phyloP scores from a whole-genome alignment of 1,284 basidiomycete genomes.

The Xanthoconium separans region DNA sequence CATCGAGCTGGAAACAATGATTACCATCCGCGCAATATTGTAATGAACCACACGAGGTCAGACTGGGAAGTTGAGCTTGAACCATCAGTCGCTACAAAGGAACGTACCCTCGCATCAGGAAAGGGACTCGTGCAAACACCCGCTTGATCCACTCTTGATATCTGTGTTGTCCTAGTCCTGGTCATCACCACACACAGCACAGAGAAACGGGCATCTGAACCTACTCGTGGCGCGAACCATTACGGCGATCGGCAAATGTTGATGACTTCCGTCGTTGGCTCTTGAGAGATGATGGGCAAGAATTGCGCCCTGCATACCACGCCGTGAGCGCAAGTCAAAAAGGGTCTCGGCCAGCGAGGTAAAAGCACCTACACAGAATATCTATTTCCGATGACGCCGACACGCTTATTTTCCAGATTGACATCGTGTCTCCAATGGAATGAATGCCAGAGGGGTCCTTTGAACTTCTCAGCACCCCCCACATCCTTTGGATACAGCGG shows the following conservation, averaged over 20 bases:
- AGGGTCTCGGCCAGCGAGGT: constrained; percentile 10
- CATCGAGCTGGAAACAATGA: no score
- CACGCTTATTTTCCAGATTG: constrained; percentile 48
- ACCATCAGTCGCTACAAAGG: background rate
- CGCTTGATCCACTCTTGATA: background rate
- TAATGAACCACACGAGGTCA: constrained; percentile 15
- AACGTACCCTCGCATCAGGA: constrained; percentile 26
- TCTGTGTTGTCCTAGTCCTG: background rate
- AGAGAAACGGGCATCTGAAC: constrained; percentile 12
- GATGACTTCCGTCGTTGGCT: constrained; percentile 47
- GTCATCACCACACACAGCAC: background rate
- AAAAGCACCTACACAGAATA: constrained; percentile 49
- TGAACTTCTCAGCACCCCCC: constrained; percentile 45
- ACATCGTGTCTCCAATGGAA: constrained; percentile 58
- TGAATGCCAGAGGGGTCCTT: constrained; percentile 39
- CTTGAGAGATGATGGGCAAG: constrained; percentile 48
- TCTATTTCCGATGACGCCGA: constrained; percentile 66
- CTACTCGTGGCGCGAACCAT: constrained; percentile 43
- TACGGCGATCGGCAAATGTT: constrained; percentile 55
- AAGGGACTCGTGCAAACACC: constrained; percentile 1
- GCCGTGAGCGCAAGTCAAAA: constrained; percentile 9
- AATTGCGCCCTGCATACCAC: constrained; percentile 48
- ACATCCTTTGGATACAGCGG: constrained; percentile 48
- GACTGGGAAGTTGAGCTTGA: constrained; percentile 1
- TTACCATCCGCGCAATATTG: no score